Base-by-base conservation (phyloP, 371 early-diverging fungal genomes). In the Mucor irregularis region DNA sequence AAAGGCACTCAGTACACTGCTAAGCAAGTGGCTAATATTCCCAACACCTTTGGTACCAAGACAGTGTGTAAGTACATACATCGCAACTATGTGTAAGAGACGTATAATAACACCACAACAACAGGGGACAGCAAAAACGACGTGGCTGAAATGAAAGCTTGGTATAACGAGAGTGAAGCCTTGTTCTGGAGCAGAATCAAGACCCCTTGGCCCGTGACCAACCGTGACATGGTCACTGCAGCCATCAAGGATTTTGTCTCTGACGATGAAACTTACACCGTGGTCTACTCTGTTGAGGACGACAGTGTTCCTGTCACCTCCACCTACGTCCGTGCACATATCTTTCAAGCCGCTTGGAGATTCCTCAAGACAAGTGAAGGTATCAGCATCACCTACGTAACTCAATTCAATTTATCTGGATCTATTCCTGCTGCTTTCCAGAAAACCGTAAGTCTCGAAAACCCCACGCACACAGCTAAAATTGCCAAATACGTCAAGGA, bases 261-360 rank as follows among this genome's bases (percentile, higher is more conserved):
- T 16, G 61, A 62, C 0, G 54, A 67, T 35, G 48, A 47, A 21
- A 39, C 59, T 22, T 66, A 66, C 49, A 42, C 64, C 16, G 64
- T 60, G 35, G 62, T 73, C 64, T 55, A 62, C 6, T 71, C 71
- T 10, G 76, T 78, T 8, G 68, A 65, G 9, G 77, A 77, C 28
- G 53, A 58, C 9, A 10, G 29, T 2, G 44, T 64, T 14, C 78
- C 78, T 11, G 58, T 33, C 2, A 44, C 60, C 5, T 61, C 68
- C 13, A 64, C 64, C 3, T 66, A 60, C 42, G 76, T 75, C 2
- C 71, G 79, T 30, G 74, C 72, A 10, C 62, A 68, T 16, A 45
- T 79, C 5, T 60, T 69, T 9, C 55, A 73, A 24, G 73, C 76
- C 13, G 79, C 76, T 25, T 79, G 79, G 79, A 79, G 74, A 48